Evolutionary conservation across 2,329 filamentous ascomycete species (phyloP).

Genomic region (Dothistroma septosporum): DNA sequence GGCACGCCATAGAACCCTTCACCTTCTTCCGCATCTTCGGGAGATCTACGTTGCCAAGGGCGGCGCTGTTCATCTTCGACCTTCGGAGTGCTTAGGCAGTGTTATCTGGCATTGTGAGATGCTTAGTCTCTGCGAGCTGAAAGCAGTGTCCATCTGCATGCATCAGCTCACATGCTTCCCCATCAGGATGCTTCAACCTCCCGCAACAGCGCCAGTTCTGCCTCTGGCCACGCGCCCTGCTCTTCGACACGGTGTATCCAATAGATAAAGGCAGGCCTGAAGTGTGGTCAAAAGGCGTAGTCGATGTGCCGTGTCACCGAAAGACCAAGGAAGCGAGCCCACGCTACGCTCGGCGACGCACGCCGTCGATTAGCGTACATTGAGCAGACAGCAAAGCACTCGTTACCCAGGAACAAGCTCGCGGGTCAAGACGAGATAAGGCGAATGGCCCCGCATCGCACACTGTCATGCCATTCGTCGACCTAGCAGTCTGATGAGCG

Average conservation of each 20-base stretch:
- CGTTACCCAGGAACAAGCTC: constrained; percentile 1
- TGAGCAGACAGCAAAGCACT: background rate
- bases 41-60: constrained; percentile 9
- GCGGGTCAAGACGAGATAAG: constrained; percentile 5
- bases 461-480: background rate
- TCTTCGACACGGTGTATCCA: background rate
- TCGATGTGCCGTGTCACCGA: background rate
- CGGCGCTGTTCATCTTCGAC: background rate
- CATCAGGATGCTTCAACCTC: background rate
- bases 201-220: background rate
- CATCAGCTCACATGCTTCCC: background rate
- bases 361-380: constrained; percentile 6
- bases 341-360: background rate
- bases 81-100: background rate
- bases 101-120: background rate
- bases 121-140: background rate
- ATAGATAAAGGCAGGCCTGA: background rate
- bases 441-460: background rate
- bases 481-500: background rate
- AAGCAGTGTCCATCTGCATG: background rate
- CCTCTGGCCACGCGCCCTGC: background rate
- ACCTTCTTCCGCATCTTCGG: constrained; percentile 1
- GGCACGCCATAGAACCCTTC: constrained; percentile 7
- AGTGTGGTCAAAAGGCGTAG: background rate
- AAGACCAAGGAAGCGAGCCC: background rate